Base-by-base conservation (phyloP, 305 asterid species). In the Solanum chacoense region DNA sequence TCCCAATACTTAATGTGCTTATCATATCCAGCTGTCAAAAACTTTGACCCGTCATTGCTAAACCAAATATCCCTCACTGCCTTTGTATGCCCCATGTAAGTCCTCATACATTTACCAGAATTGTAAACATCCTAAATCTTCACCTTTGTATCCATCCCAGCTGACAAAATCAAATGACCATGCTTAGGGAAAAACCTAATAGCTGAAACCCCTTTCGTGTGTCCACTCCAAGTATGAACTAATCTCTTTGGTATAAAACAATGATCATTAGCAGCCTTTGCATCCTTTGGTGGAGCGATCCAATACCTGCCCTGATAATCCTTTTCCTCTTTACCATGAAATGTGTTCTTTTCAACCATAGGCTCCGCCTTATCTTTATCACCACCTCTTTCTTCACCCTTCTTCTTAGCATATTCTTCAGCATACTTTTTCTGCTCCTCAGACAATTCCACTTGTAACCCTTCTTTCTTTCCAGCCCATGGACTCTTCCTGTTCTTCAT, bases 371-470 rank as follows among this genome's bases (percentile, higher is more conserved):
- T 94, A 88, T 89, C 93, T 90, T 79, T 93, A 88, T 95, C 98
- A n/a, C 98, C 97, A 37, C 92, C 95, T 87, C 94, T 96, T 91
- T 96, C 94, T 88, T 92, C 98, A 10, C 93, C 97, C 91, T 97
- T 94, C 96, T 96, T 97, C 95, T 93, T 97, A 3, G 96, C 99
- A 84, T 96, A 94, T 93, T 96, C 99, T 88, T 96, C 99, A 1
- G 99, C 99, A 80, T 97, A 97, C 93, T 95, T 97, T 95, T 95
- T 95, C 92, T 97, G 99, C 93, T 96, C 98, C 93, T 96, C 99
- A 1, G 98, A 95, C 89, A 96, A 90, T 90, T 96, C 99, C 1
- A 87, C 95, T 73, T 95, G 97, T 75, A 94, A 84, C 91, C 94
- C 95, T 36, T 96, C 98, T 88, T 90, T 95, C 98, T 93, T 94